These are phyloP conservation scores for Echria macrotheca DNA, from an alignment of 495 filamentous ascomycete species.

Conservation along the genomic window DNA sequence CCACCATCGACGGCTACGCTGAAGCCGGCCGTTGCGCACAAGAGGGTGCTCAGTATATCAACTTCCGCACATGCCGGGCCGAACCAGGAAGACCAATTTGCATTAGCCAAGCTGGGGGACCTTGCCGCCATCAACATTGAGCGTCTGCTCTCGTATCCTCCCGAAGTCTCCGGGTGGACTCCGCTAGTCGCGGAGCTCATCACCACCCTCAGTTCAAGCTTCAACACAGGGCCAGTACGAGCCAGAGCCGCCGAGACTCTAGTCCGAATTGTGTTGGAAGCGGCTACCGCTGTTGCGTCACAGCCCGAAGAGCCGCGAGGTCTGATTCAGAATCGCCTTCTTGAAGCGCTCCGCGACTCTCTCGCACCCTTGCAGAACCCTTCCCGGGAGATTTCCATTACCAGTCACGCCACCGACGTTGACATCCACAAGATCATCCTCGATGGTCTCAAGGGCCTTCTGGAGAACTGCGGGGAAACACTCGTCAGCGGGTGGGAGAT, in stretches of 20 bases:
- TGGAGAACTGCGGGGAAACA: constrained; percentile 85
- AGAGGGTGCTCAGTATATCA: constrained; percentile 57
- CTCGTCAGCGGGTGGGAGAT: constrained; percentile 77
- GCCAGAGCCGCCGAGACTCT: constrained; percentile 68
- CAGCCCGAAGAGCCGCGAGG: constrained; percentile 48
- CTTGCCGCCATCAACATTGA: constrained; percentile 73
- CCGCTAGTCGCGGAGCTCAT: constrained; percentile 65
- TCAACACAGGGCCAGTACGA: constrained; percentile 55
- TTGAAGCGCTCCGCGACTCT: constrained; percentile 60
- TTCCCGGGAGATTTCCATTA: constrained; percentile 44
- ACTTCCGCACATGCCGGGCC: constrained; percentile 47
- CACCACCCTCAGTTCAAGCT: constrained; percentile 50
- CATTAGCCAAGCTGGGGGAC: constrained; percentile 75
- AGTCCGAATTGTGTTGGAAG: constrained; percentile 63
- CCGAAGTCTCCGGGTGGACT: constrained; percentile 66
- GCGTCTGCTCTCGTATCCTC: constrained; percentile 60
- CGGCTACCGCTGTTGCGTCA: constrained; percentile 46
- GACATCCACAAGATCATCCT: constrained; percentile 80
- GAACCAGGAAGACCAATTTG: constrained; percentile 66
- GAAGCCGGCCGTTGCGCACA: constrained; percentile 41
- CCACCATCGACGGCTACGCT: constrained; percentile 23
- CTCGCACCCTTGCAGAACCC: constrained; percentile 40
- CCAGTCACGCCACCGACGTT: constrained; percentile 56
- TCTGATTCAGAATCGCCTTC: constrained; percentile 61
- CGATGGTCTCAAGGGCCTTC: constrained; percentile 71